Percentiles rank a stretch among this genome's conserved stretches.
phyloP scores from a whole-genome alignment of 257 asterid species.

The Gynochthodes officinalis region DNA sequence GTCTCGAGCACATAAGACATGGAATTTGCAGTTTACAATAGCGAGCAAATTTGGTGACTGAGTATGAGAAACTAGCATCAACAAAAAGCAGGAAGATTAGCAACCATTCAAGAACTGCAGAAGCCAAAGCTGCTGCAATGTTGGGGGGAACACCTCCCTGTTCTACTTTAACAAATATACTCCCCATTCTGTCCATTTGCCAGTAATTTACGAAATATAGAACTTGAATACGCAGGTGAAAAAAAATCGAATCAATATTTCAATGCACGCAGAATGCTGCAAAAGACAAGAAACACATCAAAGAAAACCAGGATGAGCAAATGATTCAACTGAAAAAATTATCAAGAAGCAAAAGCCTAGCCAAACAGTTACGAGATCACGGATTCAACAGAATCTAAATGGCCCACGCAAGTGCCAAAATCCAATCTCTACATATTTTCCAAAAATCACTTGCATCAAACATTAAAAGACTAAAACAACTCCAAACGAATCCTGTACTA shows the following conservation, averaged over 20 bases:
- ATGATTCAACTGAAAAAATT: neutral
- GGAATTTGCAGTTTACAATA: constrained; percentile 53
- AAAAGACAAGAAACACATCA: neutral
- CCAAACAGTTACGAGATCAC: neutral
- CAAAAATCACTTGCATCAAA: neutral
- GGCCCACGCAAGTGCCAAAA: neutral
- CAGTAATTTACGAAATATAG: neutral
- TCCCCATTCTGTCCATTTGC: constrained; percentile 42
- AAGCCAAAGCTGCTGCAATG: constrained; percentile 46
- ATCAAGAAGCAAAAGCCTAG: neutral
- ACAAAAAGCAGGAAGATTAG: constrained; percentile 62
- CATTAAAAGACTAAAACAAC: neutral
- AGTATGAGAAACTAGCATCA: constrained; percentile 59
- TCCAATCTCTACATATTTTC: neutral
- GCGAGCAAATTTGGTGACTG: constrained; percentile 65
- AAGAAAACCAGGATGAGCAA: neutral
- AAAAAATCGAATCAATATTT: neutral
- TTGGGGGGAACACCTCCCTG: constrained; percentile 26
- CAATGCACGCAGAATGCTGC: constrained; percentile 1
- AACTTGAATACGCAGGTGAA: neutral
- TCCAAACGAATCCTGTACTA: no score
- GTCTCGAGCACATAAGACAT: constrained; percentile 87
- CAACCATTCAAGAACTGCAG: constrained; percentile 83
- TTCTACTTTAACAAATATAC: constrained; percentile 17
- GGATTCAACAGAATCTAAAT: neutral